Evolutionary conservation across 129 eudicot species (phyloP), one percentile per base, ranked within the genome.

Genomic region (Centella asiatica): DNA sequence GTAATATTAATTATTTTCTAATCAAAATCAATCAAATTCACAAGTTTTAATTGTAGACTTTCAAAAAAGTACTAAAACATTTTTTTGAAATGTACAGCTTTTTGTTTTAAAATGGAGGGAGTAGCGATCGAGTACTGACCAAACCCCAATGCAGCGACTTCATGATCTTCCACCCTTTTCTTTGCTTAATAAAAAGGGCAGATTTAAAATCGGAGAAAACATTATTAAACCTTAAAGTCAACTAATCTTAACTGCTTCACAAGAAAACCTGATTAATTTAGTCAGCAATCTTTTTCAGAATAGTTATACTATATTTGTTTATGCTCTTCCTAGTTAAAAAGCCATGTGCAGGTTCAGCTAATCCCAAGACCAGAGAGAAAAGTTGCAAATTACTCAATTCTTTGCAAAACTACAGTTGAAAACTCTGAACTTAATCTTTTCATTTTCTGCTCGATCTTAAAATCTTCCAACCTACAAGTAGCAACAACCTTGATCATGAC

Each of bases 321-420:
- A 56, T 68, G 67, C 64, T 80, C 62, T 60, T 22, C 40, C 12
- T 24, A 14, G 37, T 25, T n/a, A 15, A 3, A 26, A 62, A 56
- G 20, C 76, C 82, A 80, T 80, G 86, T 80, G 82, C 78, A 68
- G 25, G 36, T 57, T 24, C 62, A 25, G 24, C 33, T 44, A 24
- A 58, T 47, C 25, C 57, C 48, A 7, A 69, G 23, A 40, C 47
- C 25, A 48, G 40, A 40, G 23, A 53, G 12, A 32, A 42, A 54
- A 53, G n/a, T 47, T 36, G 44, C 10, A 10, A 64, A 64, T 36
- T 34, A 45, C 37, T 29, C 28, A 64, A 63, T 11, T 13, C 2
- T 63, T 17, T 28, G 60, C 4, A 1, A 22, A 45, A 12, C 5
- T 11, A 15, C 18, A 28, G 20, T 19, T 7, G 23, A 34, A n/a